A percentile compares a stretch with the other conserved stretches of the same genome.
phyloP scores from a whole-genome alignment of 176 grass and related monocot genomes.

The Urochloa ruziziensis region DNA sequence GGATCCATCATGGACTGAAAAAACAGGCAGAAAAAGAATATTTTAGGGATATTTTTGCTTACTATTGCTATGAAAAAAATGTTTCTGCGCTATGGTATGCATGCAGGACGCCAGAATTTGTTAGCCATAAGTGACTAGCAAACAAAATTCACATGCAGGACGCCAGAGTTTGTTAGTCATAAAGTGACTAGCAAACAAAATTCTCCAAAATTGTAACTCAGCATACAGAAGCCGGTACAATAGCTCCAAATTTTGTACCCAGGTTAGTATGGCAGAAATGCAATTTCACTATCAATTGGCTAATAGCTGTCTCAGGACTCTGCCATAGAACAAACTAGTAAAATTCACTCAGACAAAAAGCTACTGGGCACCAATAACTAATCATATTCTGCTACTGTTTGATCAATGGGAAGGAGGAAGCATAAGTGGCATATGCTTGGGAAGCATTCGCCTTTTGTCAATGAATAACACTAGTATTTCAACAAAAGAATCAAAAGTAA shows the following conservation, averaged over 20 bases:
- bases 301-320: background rate
- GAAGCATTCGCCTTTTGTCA: background rate
- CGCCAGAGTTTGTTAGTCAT: background rate
- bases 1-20: constrained; percentile 95
- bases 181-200: background rate
- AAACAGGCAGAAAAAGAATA: background rate
- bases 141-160: background rate
- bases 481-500: background rate
- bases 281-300: background rate
- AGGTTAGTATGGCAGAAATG: background rate
- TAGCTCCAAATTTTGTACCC: background rate
- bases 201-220: background rate
- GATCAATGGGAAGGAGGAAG: background rate
- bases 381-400: background rate
- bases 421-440: background rate
- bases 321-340: background rate
- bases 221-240: background rate
- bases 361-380: background rate
- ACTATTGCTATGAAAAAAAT: background rate
- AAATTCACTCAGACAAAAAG: background rate
- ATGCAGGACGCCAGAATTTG: background rate
- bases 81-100: background rate
- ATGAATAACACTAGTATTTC: background rate
- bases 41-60: background rate
- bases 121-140: background rate